phyloP scores from a whole-genome alignment of 805 yeast genomes.

The Zygotorulaspora chibaensis region DNA sequence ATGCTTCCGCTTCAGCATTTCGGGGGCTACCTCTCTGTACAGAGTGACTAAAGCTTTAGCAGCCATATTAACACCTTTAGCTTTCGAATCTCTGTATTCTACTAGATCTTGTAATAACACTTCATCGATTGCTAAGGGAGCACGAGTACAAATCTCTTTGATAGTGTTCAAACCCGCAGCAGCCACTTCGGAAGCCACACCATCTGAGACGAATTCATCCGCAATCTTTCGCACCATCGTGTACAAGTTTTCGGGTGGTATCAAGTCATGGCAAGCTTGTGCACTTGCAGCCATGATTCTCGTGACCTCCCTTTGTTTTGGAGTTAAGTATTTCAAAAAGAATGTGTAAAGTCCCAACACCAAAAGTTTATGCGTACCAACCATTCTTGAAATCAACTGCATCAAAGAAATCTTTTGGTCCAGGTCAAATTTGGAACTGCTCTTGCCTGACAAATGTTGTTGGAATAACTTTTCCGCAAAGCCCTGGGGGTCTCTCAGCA shows the following conservation, averaged over 20 bases:
- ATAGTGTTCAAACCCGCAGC: slow-evolving; percentile 97
- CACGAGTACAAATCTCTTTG: slow-evolving; percentile 87
- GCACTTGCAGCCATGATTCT: slow-evolving; percentile 96
- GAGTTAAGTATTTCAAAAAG: slow-evolving; percentile 84
- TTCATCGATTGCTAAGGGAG: slow-evolving; percentile 90
- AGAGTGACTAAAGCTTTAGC: slow-evolving; percentile 82
- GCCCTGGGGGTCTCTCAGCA: slow-evolving; percentile 95
- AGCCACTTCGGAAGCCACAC: slow-evolving; percentile 97
- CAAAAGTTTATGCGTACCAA: slow-evolving; percentile 92
- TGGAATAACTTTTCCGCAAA: slow-evolving; percentile 84
- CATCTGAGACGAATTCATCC: slow-evolving; percentile 96
- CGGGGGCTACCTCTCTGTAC: slow-evolving; percentile 94
- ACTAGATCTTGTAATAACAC: slow-evolving; percentile 83
- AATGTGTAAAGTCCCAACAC: slow-evolving; percentile 86
- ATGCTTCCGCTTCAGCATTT: slow-evolving; percentile 84
- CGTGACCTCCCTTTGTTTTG: slow-evolving; percentile 91
- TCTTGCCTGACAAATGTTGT: slow-evolving; percentile 66
- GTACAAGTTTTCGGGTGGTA: slow-evolving; percentile 87
- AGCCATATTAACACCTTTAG: slow-evolving; percentile 92
- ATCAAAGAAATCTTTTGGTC: slow-evolving; percentile 87
- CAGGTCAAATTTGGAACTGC: slow-evolving; percentile 64
- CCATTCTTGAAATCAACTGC: slow-evolving; percentile 81
- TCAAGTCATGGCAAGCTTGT: slow-evolving; percentile 93
- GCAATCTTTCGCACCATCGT: slow-evolving; percentile 88
- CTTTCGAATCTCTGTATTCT: slow-evolving; percentile 87